Conservation (phyloP, 768 basidiomycete species). For the Collybiopsis confluens region DNA sequence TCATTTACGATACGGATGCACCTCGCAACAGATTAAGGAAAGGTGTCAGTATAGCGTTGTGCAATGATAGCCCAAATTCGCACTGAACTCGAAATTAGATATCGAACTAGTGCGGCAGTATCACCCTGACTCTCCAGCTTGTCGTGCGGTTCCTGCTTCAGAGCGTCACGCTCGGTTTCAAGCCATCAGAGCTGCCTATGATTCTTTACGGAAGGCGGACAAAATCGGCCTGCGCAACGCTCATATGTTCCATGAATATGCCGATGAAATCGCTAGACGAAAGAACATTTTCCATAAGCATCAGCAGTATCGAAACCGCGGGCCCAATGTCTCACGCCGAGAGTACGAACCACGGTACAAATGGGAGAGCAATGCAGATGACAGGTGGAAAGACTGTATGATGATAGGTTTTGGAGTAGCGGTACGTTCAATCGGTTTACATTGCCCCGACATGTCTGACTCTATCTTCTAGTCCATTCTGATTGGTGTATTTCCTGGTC, state of each 20-base stretch:
- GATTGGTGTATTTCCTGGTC: constrained; percentile 38
- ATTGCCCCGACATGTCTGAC: not conserved
- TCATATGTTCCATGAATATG: constrained; percentile 36
- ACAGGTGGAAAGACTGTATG: constrained; percentile 48
- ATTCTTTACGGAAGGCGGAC: constrained; percentile 40
- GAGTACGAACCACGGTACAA: constrained; percentile 7
- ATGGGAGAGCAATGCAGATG: constrained; percentile 31
- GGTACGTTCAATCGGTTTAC: constrained; percentile 28
- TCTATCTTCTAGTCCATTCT: constrained; percentile 32
- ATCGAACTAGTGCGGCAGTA: constrained; percentile 70
- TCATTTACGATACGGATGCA: constrained; percentile 30
- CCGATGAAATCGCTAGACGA: constrained; percentile 48
- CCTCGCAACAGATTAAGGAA: constrained; percentile 30
- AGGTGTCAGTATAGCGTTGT: constrained; percentile 25
- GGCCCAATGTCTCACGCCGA: not conserved
- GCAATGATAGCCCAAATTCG: not conserved
- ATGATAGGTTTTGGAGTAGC: constrained; percentile 45
- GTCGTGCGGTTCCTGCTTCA: constrained; percentile 34
- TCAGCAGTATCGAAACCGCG: constrained; percentile 17
- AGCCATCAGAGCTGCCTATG: constrained; percentile 61
- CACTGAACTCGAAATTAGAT: constrained; percentile 33
- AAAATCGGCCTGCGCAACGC: constrained; percentile 15
- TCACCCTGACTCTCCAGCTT: constrained; percentile 62
- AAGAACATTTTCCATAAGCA: constrained; percentile 37
- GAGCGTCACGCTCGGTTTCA: constrained; percentile 61